Conservation (phyloP, 768 basidiomycete genomes). For the Phlebiopsis flavidoalba region DNA sequence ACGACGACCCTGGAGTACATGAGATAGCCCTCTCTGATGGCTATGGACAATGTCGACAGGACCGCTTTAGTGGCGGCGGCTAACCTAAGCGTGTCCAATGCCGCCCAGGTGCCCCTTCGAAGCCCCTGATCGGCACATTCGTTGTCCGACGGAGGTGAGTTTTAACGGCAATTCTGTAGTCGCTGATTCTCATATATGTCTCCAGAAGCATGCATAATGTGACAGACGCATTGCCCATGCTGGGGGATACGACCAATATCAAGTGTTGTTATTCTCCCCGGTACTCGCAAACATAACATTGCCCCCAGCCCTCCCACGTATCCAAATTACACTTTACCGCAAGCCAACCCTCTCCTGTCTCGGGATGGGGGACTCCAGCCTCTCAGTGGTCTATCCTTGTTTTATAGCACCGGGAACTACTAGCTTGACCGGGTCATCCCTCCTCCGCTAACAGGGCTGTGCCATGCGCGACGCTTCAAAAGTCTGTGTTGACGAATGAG, state of each 20-base stretch:
- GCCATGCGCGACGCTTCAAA: conserved; percentile 36
- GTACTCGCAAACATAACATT: conserved; percentile 34
- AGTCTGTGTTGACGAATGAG: neutral
- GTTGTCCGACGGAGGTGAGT: conserved; percentile 37
- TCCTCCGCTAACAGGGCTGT: conserved; percentile 58
- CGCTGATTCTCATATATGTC: neutral
- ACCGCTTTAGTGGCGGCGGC: conserved; percentile 40
- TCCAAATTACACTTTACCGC: conserved; percentile 74
- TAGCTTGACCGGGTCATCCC: conserved; percentile 28
- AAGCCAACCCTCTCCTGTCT: conserved; percentile 42
- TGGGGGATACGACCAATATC: conserved; percentile 71
- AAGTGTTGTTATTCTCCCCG: conserved; percentile 69
- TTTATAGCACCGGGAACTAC: conserved; percentile 53
- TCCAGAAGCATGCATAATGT: conserved; percentile 43
- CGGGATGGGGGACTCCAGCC: conserved; percentile 26
- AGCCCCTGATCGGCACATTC: too few relatives aligned
- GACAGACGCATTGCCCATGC: conserved; percentile 41
- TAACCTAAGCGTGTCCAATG: conserved; percentile 43
- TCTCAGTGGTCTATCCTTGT: conserved; percentile 42
- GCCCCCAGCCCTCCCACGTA: conserved; percentile 39
- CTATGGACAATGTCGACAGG: conserved; percentile 49
- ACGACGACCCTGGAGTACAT: conserved; percentile 35
- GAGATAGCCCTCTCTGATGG: conserved; percentile 48
- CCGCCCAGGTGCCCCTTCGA: conserved; percentile 45
- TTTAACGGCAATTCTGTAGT: neutral